These are phyloP conservation scores for Casuarina cunninghamiana DNA, from an alignment of 306 rosid genomes.

Conservation along the genomic window DNA sequence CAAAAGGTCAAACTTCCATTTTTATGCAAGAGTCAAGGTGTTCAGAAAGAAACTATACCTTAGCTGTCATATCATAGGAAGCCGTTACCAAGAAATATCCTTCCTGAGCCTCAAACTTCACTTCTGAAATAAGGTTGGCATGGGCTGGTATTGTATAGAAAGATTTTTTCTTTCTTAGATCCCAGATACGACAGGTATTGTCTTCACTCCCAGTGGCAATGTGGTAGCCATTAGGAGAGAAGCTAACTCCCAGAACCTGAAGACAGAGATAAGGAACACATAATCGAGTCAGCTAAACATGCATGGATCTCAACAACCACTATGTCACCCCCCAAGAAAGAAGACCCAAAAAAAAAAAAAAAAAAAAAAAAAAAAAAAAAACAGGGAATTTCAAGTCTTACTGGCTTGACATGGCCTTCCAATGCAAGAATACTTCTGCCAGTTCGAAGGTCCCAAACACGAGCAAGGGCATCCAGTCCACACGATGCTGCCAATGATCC, in stretches of 20 bases:
- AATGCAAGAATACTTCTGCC: slow-evolving; percentile 91
- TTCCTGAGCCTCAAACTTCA: slow-evolving; percentile 91
- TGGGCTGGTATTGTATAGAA: slow-evolving; percentile 88
- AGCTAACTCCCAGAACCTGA: slow-evolving; percentile 81
- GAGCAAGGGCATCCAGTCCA: slow-evolving; percentile 85
- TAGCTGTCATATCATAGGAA: slow-evolving; percentile 90
- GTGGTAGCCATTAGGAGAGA: slow-evolving; percentile 90
- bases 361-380: neutral
- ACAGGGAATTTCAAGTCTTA: slow-evolving; percentile 35
- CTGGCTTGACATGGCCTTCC: slow-evolving; percentile 96
- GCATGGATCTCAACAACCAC: neutral
- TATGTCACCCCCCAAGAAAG: too few species aligned
- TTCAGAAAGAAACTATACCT: slow-evolving; percentile 47
- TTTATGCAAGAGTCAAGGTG: neutral
- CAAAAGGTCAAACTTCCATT: slow-evolving; percentile 6
- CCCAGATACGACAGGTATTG: slow-evolving; percentile 93
- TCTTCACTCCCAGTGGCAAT: slow-evolving; percentile 93
- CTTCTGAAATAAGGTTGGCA: slow-evolving; percentile 85
- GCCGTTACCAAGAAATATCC: slow-evolving; percentile 95
- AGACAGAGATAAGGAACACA: slow-evolving; percentile 17
- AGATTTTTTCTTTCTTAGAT: slow-evolving; percentile 87
- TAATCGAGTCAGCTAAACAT: slow-evolving; percentile 12
- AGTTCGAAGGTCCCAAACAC: slow-evolving; percentile 96
- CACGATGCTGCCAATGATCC: slow-evolving; percentile 93
- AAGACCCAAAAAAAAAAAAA: neutral